phyloP scores from a whole-genome alignment of 169 alveolate species.

The Plasmodium ovale region DNA sequence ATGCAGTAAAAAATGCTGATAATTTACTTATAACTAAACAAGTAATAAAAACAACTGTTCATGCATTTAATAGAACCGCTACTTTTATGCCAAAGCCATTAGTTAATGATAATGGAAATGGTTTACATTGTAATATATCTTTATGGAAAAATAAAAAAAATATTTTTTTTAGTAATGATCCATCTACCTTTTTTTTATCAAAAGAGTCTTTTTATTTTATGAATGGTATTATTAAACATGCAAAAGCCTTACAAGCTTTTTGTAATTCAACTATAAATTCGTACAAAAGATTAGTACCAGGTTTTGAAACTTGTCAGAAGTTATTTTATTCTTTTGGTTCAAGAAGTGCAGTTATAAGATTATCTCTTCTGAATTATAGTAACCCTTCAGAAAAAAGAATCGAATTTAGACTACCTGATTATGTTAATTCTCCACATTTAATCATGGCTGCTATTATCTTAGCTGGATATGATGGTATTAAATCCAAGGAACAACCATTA shows the following conservation, averaged over 20 bases:
- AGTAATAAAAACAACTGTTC: slow-evolving; percentile 82
- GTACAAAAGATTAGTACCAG: slow-evolving; percentile 86
- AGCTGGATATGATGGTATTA: slow-evolving; percentile 90
- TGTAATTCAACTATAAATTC: slow-evolving; percentile 86
- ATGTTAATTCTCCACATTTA: slow-evolving; percentile 84
- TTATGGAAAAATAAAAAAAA: slow-evolving; percentile 86
- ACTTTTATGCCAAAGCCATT: slow-evolving; percentile 90
- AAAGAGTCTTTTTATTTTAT: slow-evolving; percentile 81
- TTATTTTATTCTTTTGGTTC: slow-evolving; percentile 86
- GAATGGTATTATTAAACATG: slow-evolving; percentile 86
- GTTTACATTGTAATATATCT: slow-evolving; percentile 86
- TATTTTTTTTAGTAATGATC: slow-evolving; percentile 82
- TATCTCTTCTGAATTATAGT: slow-evolving; percentile 77
- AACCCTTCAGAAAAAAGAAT: slow-evolving; percentile 80
- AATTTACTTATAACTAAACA: slow-evolving; percentile 79
- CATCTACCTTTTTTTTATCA: slow-evolving; percentile 81
- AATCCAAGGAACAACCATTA: slow-evolving; percentile 64
- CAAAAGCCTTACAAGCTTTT: slow-evolving; percentile 86
- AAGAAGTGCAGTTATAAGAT: slow-evolving; percentile 87
- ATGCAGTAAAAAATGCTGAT: slow-evolving; percentile 82
- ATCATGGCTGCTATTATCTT: slow-evolving; percentile 86
- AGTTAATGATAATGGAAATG: slow-evolving; percentile 84
- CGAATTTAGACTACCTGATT: slow-evolving; percentile 88
- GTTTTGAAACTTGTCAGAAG: slow-evolving; percentile 85
- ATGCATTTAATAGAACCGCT: slow-evolving; percentile 82